Conservation (phyloP, 2,329 filamentous ascomycete species). For the Trichoderma simmonsii region DNA sequence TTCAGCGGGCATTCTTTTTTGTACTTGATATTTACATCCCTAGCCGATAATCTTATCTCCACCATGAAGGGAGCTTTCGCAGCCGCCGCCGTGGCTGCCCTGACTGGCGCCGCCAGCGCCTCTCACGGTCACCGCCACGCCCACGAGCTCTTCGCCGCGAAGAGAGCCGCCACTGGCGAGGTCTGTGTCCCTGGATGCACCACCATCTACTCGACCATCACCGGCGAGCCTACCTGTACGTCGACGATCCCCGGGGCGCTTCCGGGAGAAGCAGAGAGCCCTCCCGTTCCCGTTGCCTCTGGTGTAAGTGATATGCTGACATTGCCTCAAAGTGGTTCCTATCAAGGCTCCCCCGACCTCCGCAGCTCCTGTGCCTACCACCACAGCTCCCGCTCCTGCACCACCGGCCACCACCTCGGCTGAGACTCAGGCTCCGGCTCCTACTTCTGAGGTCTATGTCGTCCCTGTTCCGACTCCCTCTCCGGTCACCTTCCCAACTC, state of each 20-base stretch:
- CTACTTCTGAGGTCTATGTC: conserved; percentile 43
- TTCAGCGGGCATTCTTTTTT: conserved; percentile 76
- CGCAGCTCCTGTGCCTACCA: conserved; percentile 21
- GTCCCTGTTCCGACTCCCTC: conserved; percentile 50
- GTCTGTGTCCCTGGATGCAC: conserved; percentile 63
- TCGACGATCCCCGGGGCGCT: neutral
- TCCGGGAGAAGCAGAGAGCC: neutral
- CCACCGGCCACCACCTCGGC: conserved; percentile 22
- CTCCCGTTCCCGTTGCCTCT: neutral
- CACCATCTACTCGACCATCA: conserved; percentile 70
- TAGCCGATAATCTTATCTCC: conserved; percentile 28
- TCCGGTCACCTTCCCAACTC: conserved; percentile 56
- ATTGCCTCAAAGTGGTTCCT: conserved; percentile 36
- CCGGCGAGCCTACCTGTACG: conserved; percentile 64
- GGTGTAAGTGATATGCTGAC: conserved; percentile 23
- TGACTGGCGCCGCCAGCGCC: conserved; percentile 54
- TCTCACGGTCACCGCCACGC: conserved; percentile 61
- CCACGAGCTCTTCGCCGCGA: conserved; percentile 59
- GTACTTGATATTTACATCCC: conserved; percentile 8
- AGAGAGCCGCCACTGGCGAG: conserved; percentile 38
- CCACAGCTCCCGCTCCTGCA: neutral
- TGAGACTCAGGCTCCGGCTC: conserved; percentile 24
- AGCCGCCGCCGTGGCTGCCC: conserved; percentile 61
- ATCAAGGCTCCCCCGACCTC: conserved; percentile 27
- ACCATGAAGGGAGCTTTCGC: conserved; percentile 74